Evolutionary conservation across 441 rosid genomes (phyloP).

Genomic region (Brassica hybrid): DNA sequence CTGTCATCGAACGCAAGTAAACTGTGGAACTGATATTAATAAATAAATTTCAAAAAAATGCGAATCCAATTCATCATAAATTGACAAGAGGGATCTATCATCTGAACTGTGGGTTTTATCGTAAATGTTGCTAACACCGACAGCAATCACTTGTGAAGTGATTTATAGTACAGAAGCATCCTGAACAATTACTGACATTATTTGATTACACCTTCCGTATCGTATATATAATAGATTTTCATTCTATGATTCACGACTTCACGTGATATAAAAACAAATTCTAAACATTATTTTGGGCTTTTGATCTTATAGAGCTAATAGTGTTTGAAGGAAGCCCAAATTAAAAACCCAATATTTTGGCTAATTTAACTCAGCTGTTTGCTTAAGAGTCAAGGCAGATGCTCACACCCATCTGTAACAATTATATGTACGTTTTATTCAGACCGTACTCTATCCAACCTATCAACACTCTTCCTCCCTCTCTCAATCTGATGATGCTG

Average conservation of each 20-base stretch:
- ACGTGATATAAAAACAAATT: not conserved
- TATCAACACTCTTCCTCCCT: constrained; percentile 89
- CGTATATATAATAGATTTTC: not conserved
- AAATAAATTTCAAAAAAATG: not conserved
- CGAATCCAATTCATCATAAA: no score
- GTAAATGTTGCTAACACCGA: not conserved
- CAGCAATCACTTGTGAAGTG: not conserved
- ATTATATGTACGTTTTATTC: constrained; percentile 48
- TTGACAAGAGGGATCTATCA: no score
- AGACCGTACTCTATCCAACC: constrained; percentile 84
- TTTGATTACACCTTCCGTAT: not conserved
- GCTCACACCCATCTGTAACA: constrained; percentile 27
- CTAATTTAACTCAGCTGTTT: not conserved
- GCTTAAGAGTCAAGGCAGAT: not conserved
- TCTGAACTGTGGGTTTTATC: no score
- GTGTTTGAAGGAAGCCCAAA: constrained; percentile 5
- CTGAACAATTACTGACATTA: not conserved
- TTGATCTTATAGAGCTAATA: not conserved
- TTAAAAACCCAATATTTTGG: not conserved
- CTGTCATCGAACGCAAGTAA: constrained; percentile 23
- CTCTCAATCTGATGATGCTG: constrained; percentile 53
- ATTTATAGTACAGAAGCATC: not conserved
- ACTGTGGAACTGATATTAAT: constrained; percentile 2
- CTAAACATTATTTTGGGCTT: not conserved
- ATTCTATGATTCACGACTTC: not conserved